These are phyloP conservation scores for Byssoonygena ceratinophila DNA, from an alignment of 2,329 filamentous ascomycete species.

Conservation along the genomic window DNA sequence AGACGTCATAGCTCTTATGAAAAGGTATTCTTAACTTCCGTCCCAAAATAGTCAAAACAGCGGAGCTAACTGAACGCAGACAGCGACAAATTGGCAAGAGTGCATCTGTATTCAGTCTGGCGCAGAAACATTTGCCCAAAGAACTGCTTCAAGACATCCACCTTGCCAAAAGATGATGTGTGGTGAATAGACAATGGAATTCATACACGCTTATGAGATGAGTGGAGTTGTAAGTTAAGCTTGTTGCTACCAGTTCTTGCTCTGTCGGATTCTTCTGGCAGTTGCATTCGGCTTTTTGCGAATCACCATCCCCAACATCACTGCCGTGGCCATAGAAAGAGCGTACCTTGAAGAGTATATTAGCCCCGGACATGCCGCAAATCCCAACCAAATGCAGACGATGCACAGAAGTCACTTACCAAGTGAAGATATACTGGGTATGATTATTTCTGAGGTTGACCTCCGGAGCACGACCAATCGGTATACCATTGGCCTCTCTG, in stretches of 20 bases:
- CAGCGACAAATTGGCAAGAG: slow-evolving; percentile 63
- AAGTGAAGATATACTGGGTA: slow-evolving; percentile 96
- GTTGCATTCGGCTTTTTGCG: slow-evolving; percentile 71
- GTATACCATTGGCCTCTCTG: slow-evolving; percentile 68
- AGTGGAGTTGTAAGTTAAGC: slow-evolving; percentile 12
- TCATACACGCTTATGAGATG: neutral
- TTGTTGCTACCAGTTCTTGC: slow-evolving; percentile 56
- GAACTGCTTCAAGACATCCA: slow-evolving; percentile 72
- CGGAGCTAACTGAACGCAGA: slow-evolving; percentile 36
- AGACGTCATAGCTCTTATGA: slow-evolving; percentile 73
- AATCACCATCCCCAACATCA: slow-evolving; percentile 95
- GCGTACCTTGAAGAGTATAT: slow-evolving; percentile 58
- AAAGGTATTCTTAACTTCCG: slow-evolving; percentile 49
- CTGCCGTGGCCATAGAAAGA: slow-evolving; percentile 67
- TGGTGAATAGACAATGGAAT: slow-evolving; percentile 17
- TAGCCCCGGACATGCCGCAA: neutral
- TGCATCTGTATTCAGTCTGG: slow-evolving; percentile 74
- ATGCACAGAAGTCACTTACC: slow-evolving; percentile 50
- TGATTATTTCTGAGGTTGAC: slow-evolving; percentile 95
- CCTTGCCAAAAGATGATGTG: slow-evolving; percentile 14
- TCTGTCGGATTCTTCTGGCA: slow-evolving; percentile 62
- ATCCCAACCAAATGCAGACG: neutral
- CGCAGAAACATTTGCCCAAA: slow-evolving; percentile 67
- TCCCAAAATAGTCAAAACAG: slow-evolving; percentile 21
- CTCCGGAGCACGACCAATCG: slow-evolving; percentile 76